Evolutionary conservation across 176 grass and related monocot species (phyloP).

Genomic region (Areca catechu): DNA sequence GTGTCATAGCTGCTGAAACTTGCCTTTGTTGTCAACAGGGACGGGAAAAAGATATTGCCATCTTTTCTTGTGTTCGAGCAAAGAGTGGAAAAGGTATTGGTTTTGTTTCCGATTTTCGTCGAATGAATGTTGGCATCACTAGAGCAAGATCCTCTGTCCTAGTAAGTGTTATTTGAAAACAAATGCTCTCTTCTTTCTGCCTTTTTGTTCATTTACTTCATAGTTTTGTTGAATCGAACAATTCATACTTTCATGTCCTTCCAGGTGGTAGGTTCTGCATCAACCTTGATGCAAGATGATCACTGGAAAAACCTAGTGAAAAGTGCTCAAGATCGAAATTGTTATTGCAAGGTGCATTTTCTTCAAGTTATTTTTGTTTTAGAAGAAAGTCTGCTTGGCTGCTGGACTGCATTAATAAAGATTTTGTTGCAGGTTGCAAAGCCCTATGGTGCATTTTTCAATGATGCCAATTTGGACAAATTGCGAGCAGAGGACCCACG

Average conservation of each 20-base stretch:
- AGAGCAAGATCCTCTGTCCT: conserved; percentile 84
- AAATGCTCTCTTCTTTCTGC: not conserved
- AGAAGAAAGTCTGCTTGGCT: conserved; percentile 1
- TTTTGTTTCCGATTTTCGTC: conserved; percentile 79
- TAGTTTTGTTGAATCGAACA: not conserved
- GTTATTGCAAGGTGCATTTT: conserved; percentile 47
- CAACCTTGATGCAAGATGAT: conserved; percentile 70
- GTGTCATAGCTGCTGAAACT: too few species aligned
- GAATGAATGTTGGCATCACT: conserved; percentile 98
- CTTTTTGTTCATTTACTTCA: not conserved
- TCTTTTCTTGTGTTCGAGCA: conserved; percentile 93
- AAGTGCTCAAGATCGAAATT: conserved; percentile 61
- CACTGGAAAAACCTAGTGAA: conserved; percentile 85
- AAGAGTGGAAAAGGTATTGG: conserved; percentile 79
- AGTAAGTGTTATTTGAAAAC: conserved; percentile 26
- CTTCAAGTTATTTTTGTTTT: conserved; percentile 5
- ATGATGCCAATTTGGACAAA: conserved; percentile 39
- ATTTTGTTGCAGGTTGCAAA: conserved; percentile 46
- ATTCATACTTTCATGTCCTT: not conserved
- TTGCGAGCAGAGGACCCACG: conserved; percentile 36
- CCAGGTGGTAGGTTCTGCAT: conserved; percentile 82
- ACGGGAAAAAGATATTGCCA: conserved; percentile 83
- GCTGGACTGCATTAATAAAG: not conserved
- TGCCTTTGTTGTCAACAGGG: conserved; percentile 29
- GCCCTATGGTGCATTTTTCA: conserved; percentile 58